phyloP scores from a whole-genome alignment of 495 filamentous ascomycete species.

The Cercophora samala region DNA sequence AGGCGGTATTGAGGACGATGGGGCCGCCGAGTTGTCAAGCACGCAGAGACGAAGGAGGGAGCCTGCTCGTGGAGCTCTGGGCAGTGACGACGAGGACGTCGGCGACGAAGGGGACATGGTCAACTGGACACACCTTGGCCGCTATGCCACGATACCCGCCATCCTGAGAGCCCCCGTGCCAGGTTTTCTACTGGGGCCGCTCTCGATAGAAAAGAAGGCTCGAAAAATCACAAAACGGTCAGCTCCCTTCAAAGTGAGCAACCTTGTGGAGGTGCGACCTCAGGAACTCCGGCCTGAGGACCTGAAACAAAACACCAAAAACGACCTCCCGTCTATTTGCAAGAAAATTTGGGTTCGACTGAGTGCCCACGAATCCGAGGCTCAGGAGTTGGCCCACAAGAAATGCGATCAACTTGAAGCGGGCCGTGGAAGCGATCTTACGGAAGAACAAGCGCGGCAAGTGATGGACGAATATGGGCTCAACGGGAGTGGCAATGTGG shows the following conservation, averaged over 20 bases:
- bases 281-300: constrained; percentile 69
- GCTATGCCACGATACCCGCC: constrained; percentile 65
- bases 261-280: constrained; percentile 65
- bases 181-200: constrained; percentile 82
- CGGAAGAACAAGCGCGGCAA: constrained; percentile 36
- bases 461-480: constrained; percentile 55
- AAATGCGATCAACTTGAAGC: constrained; percentile 34
- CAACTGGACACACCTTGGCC: constrained; percentile 85
- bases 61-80: constrained; percentile 28
- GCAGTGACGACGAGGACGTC: constrained; percentile 42
- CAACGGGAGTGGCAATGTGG: constrained; percentile 60
- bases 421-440: constrained; percentile 19
- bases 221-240: constrained; percentile 65
- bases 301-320: constrained; percentile 66
- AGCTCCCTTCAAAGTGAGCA: constrained; percentile 58
- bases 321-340: constrained; percentile 66
- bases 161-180: constrained; percentile 73
- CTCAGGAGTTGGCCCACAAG: constrained; percentile 43
- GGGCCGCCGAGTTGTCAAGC: constrained; percentile 41
- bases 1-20: constrained; percentile 41
- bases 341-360: constrained; percentile 58
- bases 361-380: constrained; percentile 38
- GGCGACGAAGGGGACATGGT: constrained; percentile 73
- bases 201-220: constrained; percentile 81
- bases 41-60: constrained; percentile 46